Conservation (phyloP, 1,139 yeast genomes). For the Tardiomyces digboiensis region DNA sequence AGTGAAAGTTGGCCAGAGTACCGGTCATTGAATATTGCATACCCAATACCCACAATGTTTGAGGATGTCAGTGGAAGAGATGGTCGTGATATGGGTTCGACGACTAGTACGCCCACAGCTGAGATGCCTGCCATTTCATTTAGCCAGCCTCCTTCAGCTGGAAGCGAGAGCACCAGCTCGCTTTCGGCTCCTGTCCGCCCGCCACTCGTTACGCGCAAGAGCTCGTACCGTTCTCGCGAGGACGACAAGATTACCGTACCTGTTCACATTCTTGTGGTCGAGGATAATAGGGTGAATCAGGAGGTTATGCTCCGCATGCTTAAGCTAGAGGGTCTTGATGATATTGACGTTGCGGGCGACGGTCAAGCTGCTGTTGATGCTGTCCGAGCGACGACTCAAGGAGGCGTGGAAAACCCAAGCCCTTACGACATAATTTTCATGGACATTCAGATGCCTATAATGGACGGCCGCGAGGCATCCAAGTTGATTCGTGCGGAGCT, state of each 20-base stretch:
- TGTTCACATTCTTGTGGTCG: constrained; percentile 73
- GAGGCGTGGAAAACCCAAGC: constrained; percentile 35
- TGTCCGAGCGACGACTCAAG: constrained; percentile 37
- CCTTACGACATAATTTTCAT: constrained; percentile 77
- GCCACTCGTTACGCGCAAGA: constrained; percentile 14
- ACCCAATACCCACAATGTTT: not conserved
- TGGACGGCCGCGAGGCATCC: constrained; percentile 85
- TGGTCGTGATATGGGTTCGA: not conserved
- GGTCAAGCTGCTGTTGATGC: constrained; percentile 81
- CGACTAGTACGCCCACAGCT: not conserved
- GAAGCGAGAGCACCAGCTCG: not conserved
- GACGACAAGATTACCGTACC: constrained; percentile 14
- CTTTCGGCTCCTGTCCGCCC: constrained; percentile 20
- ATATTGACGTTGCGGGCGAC: constrained; percentile 75
- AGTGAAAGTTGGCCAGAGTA: constrained; percentile 8
- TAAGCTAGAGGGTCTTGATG: constrained; percentile 65
- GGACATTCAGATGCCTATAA: constrained; percentile 97
- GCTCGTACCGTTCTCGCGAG: not conserved
- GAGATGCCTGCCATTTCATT: not conserved
- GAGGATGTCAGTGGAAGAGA: not conserved
- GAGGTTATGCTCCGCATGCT: constrained; percentile 90
- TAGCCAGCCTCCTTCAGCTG: not conserved
- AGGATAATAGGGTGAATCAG: constrained; percentile 89
- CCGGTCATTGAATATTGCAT: too few species aligned
- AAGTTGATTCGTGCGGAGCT: constrained; percentile 54